Conservation (phyloP, 345 rosid genomes). For the Laguncularia racemosa region DNA sequence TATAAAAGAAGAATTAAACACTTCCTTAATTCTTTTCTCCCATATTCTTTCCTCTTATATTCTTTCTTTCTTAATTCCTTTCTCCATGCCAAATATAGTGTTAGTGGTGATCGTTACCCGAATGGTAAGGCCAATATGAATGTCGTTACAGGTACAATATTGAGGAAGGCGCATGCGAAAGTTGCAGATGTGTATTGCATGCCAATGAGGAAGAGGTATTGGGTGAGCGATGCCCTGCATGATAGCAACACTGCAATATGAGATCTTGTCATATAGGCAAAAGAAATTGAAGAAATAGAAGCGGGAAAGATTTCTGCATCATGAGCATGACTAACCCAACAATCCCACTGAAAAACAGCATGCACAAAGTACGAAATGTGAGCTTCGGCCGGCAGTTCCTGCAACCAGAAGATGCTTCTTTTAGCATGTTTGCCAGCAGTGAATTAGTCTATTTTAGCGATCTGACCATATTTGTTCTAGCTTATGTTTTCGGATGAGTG, state of each 20-base stretch:
- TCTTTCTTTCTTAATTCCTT: too few species aligned
- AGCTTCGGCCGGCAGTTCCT: constrained; percentile 54
- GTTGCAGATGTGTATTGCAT: constrained; percentile 65
- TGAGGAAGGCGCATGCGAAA: constrained; percentile 47
- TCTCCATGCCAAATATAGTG: too few species aligned
- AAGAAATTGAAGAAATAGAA: too few species aligned
- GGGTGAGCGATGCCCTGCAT: constrained; percentile 61
- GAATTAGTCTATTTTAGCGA: too few species aligned
- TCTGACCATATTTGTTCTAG: not conserved
- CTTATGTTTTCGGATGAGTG: too few species aligned
- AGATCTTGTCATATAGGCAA: too few species aligned
- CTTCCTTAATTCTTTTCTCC: too few species aligned
- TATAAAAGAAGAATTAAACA: too few species aligned
- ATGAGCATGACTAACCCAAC: constrained; percentile 41
- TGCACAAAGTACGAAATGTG: constrained; percentile 35
- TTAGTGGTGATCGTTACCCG: constrained; percentile 24
- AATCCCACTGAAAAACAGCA: constrained; percentile 56
- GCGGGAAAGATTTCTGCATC: not conserved
- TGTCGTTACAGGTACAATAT: constrained; percentile 59
- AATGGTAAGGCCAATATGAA: constrained; percentile 54
- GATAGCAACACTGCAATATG: not conserved
- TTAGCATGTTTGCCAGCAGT: not conserved
- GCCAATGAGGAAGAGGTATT: constrained; percentile 61
- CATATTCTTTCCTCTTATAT: too few species aligned
- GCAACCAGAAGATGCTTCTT: constrained; percentile 14